These are phyloP conservation scores for Didymosphaeria variabile DNA, from an alignment of 2,329 filamentous ascomycete species.

Conservation along the genomic window DNA sequence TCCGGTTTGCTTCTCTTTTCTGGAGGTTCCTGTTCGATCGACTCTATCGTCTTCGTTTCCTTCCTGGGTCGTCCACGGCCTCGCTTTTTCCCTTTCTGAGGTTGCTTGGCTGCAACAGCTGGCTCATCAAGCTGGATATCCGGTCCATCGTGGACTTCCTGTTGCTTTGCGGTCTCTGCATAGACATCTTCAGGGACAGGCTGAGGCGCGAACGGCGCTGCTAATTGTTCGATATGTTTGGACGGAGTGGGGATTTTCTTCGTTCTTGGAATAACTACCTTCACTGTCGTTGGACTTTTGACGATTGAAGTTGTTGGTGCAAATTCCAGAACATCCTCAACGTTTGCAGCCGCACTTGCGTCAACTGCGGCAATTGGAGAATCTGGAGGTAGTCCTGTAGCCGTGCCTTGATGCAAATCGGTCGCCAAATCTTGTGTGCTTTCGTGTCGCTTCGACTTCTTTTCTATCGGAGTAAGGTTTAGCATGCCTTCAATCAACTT, in stretches of 20 bases:
- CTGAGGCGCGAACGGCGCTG: background rate
- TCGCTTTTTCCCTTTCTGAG: slow-evolving; percentile 34
- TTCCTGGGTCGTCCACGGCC: slow-evolving; percentile 46
- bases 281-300: slow-evolving; percentile 16
- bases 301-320: background rate
- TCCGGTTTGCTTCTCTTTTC: slow-evolving; percentile 1
- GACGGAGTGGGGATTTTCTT: slow-evolving; percentile 3
- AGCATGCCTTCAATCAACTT: background rate
- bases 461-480: background rate
- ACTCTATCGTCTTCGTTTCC: slow-evolving; percentile 17
- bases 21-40: slow-evolving; percentile 12
- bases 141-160: slow-evolving; percentile 28
- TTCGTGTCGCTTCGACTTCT: slow-evolving; percentile 11
- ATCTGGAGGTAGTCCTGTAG: background rate
- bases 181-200: slow-evolving; percentile 1
- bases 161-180: slow-evolving; percentile 33
- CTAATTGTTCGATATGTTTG: background rate
- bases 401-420: background rate
- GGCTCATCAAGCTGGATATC: slow-evolving; percentile 18
- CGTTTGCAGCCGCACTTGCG: background rate
- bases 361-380: background rate
- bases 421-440: background rate
- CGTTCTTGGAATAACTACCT: slow-evolving; percentile 17
- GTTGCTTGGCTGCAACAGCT: slow-evolving; percentile 1
- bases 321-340: background rate